Evolutionary conservation across 352 stramenopile genomes (phyloP).

Genomic region (Phytopythium cucurbitacearum): DNA sequence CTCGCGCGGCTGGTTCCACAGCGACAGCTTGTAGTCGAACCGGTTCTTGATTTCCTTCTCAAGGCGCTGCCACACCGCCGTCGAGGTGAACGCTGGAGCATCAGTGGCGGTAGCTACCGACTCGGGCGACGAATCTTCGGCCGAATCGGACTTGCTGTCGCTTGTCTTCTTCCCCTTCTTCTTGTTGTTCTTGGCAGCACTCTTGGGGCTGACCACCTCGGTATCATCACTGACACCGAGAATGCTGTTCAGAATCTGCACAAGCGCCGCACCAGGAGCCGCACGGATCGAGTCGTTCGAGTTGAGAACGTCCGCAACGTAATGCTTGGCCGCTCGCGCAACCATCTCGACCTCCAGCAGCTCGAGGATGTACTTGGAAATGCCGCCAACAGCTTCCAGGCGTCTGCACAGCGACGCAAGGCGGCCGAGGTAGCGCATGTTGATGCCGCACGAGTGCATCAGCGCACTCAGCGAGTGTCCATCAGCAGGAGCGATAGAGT

Average conservation of each 20-base stretch:
- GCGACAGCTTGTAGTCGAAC: conserved; percentile 73
- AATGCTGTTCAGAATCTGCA: conserved; percentile 85
- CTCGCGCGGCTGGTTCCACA: conserved; percentile 45
- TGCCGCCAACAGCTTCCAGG: conserved; percentile 79
- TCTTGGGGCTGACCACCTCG: conserved; percentile 6
- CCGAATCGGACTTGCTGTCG: conserved; percentile 11
- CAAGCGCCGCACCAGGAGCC: conserved; percentile 66
- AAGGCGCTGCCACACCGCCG: conserved; percentile 54
- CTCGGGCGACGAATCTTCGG: conserved; percentile 1
- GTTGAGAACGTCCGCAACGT: conserved; percentile 70
- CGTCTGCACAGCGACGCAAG: conserved; percentile 87
- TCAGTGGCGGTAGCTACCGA: conserved; percentile 2
- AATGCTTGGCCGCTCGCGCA: conserved; percentile 87
- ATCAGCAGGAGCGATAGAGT: conserved; percentile 81
- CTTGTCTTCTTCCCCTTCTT: conserved; percentile 27
- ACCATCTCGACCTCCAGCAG: conserved; percentile 97
- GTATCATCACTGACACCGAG: conserved; percentile 37
- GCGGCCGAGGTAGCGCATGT: conserved; percentile 95
- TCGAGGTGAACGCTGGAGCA: conserved; percentile 12
- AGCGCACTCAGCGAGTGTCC: conserved; percentile 90
- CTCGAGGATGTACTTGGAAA: conserved; percentile 93
- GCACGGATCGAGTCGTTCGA: conserved; percentile 51
- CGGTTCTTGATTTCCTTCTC: conserved; percentile 60
- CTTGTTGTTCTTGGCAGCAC: conserved; percentile 27
- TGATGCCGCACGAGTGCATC: conserved; percentile 95